phyloP scores from a whole-genome alignment of 805 yeast species.

The Metschnikowia cerradonensis region DNA sequence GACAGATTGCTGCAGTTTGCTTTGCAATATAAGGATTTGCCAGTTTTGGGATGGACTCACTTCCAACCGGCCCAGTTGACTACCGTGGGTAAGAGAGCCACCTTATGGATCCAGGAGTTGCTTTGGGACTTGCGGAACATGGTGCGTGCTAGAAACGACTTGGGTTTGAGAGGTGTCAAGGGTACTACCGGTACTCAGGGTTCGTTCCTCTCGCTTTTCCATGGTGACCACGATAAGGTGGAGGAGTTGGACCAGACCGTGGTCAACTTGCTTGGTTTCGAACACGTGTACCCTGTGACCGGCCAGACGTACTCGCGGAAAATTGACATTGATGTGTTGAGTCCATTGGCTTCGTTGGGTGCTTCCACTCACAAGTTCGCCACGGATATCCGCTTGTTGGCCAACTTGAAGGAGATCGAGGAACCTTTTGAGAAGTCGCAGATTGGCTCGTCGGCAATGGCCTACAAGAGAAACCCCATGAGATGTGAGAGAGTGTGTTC shows the following conservation, averaged over 20 bases:
- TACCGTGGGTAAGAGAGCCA: slow-evolving; percentile 97
- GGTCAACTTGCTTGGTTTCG: slow-evolving; percentile 88
- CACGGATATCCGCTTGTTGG: slow-evolving; percentile 91
- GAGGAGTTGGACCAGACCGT: slow-evolving; percentile 89
- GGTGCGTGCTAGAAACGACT: slow-evolving; percentile 91
- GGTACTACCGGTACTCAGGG: slow-evolving; percentile 99
- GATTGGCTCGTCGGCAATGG: slow-evolving; percentile 98
- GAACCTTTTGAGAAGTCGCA: slow-evolving; percentile 99
- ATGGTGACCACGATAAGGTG: slow-evolving; percentile 95
- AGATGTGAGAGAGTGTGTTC: slow-evolving; percentile 98
- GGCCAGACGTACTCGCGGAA: slow-evolving; percentile 99
- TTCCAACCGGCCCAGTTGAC: slow-evolving; percentile 99
- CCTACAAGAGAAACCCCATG: slow-evolving; percentile 99
- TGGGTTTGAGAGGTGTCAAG: slow-evolving; percentile 96
- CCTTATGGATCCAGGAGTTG: slow-evolving; percentile 95
- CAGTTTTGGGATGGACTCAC: slow-evolving; percentile 98
- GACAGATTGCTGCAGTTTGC: slow-evolving; percentile 88
- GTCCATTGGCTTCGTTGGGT: slow-evolving; percentile 91
- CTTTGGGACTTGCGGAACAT: slow-evolving; percentile 97
- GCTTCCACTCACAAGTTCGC: slow-evolving; percentile 97
- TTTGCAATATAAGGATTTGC: slow-evolving; percentile 85
- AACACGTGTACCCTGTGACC: slow-evolving; percentile 93
- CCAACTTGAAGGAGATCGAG: slow-evolving; percentile 94
- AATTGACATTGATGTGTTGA: slow-evolving; percentile 90
- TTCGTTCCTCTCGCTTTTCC: slow-evolving; percentile 90